phyloP scores from a whole-genome alignment of 2,329 filamentous ascomycete genomes.

The Westerdykella ornata region DNA sequence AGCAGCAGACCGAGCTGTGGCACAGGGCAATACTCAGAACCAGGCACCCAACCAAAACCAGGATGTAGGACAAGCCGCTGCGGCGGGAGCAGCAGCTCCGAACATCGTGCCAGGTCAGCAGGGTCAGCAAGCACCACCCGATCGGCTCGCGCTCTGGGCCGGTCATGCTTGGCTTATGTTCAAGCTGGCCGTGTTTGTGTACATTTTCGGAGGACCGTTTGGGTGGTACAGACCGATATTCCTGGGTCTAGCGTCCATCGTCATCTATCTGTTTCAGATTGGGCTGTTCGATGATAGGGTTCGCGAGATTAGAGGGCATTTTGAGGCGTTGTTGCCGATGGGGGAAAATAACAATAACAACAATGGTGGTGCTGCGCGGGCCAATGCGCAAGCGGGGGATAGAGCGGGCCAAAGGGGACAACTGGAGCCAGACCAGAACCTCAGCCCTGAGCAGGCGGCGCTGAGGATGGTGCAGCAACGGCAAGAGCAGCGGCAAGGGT shows the following conservation, averaged over 20 bases:
- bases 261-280: slow-evolving; percentile 40
- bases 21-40: slow-evolving; percentile 9
- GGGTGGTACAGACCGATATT: slow-evolving; percentile 39
- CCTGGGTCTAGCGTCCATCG: slow-evolving; percentile 34
- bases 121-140: slow-evolving; percentile 12
- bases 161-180: slow-evolving; percentile 52
- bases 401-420: slow-evolving; percentile 4
- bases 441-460: slow-evolving; percentile 40
- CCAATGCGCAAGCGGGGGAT: neutral
- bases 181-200: slow-evolving; percentile 53
- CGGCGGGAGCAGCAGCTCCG: neutral
- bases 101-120: neutral
- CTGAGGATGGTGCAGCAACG: slow-evolving; percentile 36
- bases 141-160: slow-evolving; percentile 21
- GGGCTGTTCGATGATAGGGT: slow-evolving; percentile 40
- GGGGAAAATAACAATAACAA: slow-evolving; percentile 12
- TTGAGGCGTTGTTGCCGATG: slow-evolving; percentile 39
- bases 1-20: slow-evolving; percentile 7
- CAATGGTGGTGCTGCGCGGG: neutral
- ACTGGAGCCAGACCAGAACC: slow-evolving; percentile 10
- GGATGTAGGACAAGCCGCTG: slow-evolving; percentile 8
- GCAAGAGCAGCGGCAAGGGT: slow-evolving; percentile 22
- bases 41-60: slow-evolving; percentile 10
- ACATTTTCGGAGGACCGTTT: slow-evolving; percentile 48
- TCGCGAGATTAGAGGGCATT: slow-evolving; percentile 37